Conservation (phyloP, 2,329 filamentous ascomycete genomes). For the Clarireedia paspali region DNA sequence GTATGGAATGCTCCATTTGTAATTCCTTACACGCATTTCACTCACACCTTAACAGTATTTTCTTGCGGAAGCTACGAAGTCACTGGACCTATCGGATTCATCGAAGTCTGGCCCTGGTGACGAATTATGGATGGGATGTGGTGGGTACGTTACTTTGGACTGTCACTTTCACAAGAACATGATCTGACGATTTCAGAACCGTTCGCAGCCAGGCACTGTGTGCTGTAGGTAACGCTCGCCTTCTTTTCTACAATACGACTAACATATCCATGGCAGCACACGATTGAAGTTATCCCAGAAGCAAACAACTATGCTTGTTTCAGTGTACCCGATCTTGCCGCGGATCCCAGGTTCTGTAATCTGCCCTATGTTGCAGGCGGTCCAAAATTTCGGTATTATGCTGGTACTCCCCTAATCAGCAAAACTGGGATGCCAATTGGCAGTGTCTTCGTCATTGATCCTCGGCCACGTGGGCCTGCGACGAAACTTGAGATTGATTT, state of each 20-base stretch:
- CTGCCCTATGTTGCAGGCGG: conserved; percentile 12
- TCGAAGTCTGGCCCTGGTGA: conserved; percentile 8
- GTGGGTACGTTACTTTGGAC: background rate
- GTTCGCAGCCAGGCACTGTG: conserved; percentile 9
- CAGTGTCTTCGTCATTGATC: conserved; percentile 50
- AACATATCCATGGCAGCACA: conserved; percentile 4
- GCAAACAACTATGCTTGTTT: conserved; percentile 11
- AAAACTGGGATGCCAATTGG: conserved; percentile 36
- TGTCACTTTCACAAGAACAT: background rate
- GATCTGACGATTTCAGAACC: conserved; percentile 7
- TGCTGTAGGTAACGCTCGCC: conserved; percentile 1
- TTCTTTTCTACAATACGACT: background rate
- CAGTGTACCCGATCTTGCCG: conserved; percentile 10
- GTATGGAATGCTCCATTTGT: background rate
- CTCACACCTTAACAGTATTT: conserved; percentile 33
- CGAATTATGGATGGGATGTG: conserved; percentile 12
- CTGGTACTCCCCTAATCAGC: conserved; percentile 11
- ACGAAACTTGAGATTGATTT: conserved; percentile 40
- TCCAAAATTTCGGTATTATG: conserved; percentile 13
- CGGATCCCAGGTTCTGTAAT: conserved; percentile 9
- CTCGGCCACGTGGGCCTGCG: conserved; percentile 39
- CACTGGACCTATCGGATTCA: conserved; percentile 25
- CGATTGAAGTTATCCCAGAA: conserved; percentile 6
- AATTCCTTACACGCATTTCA: background rate
- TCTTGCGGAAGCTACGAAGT: conserved; percentile 40